Conservation (phyloP, 176 grass and related monocot genomes). For the Paspalum notatum region DNA sequence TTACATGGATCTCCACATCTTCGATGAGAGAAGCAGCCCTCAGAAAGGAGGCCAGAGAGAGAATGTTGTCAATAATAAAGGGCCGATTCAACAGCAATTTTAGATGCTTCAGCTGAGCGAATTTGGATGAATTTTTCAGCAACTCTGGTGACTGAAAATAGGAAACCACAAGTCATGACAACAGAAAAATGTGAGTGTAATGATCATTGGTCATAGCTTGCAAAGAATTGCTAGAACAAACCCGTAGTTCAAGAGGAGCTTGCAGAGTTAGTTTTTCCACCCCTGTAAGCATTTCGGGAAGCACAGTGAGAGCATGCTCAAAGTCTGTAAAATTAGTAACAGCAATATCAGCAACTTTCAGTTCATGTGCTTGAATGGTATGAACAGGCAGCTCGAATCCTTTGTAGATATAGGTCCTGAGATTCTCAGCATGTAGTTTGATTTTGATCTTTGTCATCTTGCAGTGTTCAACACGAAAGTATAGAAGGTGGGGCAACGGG, state of each 20-base stretch:
- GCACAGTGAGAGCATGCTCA: constrained; percentile 19
- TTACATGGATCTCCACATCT: constrained; percentile 35
- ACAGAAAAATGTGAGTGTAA: neutral
- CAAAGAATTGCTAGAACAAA: neutral
- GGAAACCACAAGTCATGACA: neutral
- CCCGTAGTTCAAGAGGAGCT: neutral
- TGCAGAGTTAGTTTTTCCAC: constrained; percentile 17
- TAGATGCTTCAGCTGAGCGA: constrained; percentile 24
- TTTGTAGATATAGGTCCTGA: constrained; percentile 6
- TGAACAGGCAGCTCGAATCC: neutral
- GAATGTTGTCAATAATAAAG: neutral
- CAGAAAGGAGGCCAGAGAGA: constrained; percentile 28
- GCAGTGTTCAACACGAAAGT: neutral
- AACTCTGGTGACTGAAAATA: neutral
- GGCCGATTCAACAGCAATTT: neutral
- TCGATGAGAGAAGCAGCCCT: constrained; percentile 25
- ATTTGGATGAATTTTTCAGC: constrained; percentile 6
- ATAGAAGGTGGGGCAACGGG: neutral
- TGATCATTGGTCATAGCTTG: neutral
- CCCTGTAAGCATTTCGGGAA: constrained; percentile 19
- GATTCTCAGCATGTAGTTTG: neutral
- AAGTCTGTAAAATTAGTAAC: neutral
- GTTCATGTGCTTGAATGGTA: neutral
- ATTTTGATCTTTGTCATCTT: constrained; percentile 14
- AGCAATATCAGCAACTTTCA: neutral